Conservation (phyloP, 148 eudicot genomes). For the Silene conica region DNA sequence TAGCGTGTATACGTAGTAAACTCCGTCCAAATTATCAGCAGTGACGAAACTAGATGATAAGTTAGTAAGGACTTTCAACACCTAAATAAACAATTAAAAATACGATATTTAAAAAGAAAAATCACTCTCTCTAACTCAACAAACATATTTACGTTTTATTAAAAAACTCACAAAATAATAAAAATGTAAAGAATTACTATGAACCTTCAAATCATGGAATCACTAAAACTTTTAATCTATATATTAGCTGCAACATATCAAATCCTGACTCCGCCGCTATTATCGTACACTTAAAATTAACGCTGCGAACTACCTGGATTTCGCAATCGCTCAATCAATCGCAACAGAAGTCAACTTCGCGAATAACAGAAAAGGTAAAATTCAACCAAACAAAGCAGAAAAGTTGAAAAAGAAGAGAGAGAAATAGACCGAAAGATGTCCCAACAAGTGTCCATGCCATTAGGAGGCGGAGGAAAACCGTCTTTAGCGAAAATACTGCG, state of each 20-base stretch:
- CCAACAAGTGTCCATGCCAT: slow-evolving; percentile 81
- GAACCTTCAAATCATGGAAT: neutral
- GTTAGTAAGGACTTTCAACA: neutral
- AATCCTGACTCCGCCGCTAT: neutral
- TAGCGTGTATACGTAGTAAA: neutral
- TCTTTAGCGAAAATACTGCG: slow-evolving; percentile 68
- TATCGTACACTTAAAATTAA: too few relatives aligned
- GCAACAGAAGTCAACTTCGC: neutral
- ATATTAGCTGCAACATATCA: neutral
- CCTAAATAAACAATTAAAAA: neutral
- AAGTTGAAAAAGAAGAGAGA: neutral
- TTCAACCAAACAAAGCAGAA: neutral
- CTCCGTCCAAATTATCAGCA: neutral
- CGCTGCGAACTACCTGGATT: neutral
- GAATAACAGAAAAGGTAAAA: neutral
- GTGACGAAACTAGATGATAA: neutral
- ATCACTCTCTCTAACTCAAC: neutral
- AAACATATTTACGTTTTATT: neutral
- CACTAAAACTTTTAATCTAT: neutral
- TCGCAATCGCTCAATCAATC: neutral
- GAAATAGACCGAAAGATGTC: slow-evolving; percentile 70
- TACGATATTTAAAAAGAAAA: too few relatives aligned
- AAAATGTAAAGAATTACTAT: too few relatives aligned
- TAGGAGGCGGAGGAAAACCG: slow-evolving; percentile 58
- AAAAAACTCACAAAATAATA: neutral